A percentile compares a stretch with the other conserved stretches of the same genome.
Conservation (phyloP, 441 rosid genomes). For the Brassica hybrid region DNA sequence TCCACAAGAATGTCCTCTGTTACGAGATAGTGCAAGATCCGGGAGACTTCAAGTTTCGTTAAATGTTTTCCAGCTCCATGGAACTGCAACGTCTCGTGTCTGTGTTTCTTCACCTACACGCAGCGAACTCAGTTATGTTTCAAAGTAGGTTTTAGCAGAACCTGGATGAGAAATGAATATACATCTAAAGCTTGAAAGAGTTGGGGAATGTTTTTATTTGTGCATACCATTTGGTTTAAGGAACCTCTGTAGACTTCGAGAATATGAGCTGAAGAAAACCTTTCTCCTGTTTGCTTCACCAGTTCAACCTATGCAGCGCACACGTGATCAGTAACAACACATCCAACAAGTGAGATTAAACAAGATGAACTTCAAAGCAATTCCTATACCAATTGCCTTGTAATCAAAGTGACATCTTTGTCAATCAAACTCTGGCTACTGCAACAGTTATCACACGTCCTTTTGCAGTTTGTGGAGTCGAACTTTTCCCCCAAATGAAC, state of each 20-base stretch:
- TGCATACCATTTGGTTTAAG: slow-evolving; percentile 66
- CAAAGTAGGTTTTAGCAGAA: neutral
- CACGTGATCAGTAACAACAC: slow-evolving; percentile 14
- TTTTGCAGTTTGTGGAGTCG: slow-evolving; percentile 68
- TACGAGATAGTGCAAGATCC: slow-evolving; percentile 79
- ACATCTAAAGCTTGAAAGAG: neutral
- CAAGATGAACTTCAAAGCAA: slow-evolving; percentile 16
- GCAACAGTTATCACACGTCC: slow-evolving; percentile 90
- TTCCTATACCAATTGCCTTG: slow-evolving; percentile 83
- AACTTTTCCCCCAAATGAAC: slow-evolving; percentile 95
- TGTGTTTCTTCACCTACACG: slow-evolving; percentile 75
- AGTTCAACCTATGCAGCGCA: slow-evolving; percentile 64
- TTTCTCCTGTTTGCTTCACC: slow-evolving; percentile 71
- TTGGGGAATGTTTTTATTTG: neutral
- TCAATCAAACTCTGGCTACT: slow-evolving; percentile 65
- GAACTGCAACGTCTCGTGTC: slow-evolving; percentile 49
- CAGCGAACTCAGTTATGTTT: slow-evolving; percentile 25
- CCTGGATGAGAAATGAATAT: too few species aligned
- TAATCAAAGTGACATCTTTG: slow-evolving; percentile 82
- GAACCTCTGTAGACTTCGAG: slow-evolving; percentile 92
- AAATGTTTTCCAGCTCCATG: slow-evolving; percentile 91
- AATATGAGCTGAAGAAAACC: slow-evolving; percentile 74
- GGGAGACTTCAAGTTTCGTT: slow-evolving; percentile 78
- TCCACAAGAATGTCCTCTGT: slow-evolving; percentile 72
- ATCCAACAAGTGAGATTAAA: slow-evolving; percentile 20